Evolutionary conservation across 2,329 filamentous ascomycete genomes (phyloP).

Genomic region (Dactylellina leptospora): DNA sequence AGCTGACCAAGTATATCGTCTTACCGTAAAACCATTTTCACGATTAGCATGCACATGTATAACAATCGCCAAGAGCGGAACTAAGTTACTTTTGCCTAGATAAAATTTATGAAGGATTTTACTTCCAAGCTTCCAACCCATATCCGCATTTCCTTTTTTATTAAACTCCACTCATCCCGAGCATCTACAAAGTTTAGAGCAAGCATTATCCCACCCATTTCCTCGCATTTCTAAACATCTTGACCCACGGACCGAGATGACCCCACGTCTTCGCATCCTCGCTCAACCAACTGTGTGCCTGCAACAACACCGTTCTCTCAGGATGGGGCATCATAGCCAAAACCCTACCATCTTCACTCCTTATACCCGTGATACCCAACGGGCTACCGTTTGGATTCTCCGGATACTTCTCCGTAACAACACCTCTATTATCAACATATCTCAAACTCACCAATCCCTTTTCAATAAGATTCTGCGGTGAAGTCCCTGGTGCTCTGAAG

Average conservation of each 20-base stretch:
- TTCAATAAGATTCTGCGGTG: constrained; percentile 66
- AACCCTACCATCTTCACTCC: constrained; percentile 79
- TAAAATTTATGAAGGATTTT: no score
- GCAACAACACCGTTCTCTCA: constrained; percentile 84
- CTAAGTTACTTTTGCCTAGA: background rate
- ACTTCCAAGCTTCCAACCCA: no score
- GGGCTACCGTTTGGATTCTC: constrained; percentile 89
- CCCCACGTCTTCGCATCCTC: constrained; percentile 75
- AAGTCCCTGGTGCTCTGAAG: constrained; percentile 64
- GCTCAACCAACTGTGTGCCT: constrained; percentile 79
- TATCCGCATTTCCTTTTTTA: no score
- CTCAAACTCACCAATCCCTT: constrained; percentile 77
- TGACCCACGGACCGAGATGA: constrained; percentile 81
- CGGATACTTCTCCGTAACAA: constrained; percentile 82
- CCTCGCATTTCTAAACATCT: constrained; percentile 86
- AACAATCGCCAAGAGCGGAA: background rate
- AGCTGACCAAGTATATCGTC: constrained; percentile 92
- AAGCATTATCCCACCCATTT: constrained; percentile 76
- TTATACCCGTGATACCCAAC: constrained; percentile 79
- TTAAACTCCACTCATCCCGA: background rate
- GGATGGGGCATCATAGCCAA: constrained; percentile 93
- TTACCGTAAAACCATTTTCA: constrained; percentile 61
- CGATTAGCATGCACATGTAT: background rate
- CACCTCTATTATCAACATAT: constrained; percentile 83
- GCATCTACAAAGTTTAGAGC: background rate